Evolutionary conservation across 371 early-diverging fungal genomes (phyloP).

Genomic region (Syncephalastrum monosporum): DNA sequence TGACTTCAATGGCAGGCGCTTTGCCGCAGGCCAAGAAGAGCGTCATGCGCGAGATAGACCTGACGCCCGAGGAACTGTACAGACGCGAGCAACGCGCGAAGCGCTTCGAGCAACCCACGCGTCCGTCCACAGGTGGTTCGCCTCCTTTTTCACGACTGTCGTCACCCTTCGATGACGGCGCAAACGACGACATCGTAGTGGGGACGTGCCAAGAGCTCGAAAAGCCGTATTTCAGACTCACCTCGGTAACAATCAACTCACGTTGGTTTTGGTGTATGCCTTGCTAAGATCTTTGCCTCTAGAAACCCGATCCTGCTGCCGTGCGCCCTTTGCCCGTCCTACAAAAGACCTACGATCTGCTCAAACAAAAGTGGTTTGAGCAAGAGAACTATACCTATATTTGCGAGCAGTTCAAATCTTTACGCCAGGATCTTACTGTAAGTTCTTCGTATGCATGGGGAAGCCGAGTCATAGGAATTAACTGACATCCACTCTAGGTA

Average conservation of each 20-base stretch:
- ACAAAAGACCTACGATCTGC: conserved; percentile 62
- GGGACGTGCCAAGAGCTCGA: conserved; percentile 79
- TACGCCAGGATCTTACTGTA: conserved; percentile 90
- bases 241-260: conserved; percentile 52
- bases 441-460: neutral
- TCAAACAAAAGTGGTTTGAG: conserved; percentile 72
- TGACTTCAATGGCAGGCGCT: no score
- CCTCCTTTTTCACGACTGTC: conserved; percentile 6
- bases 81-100: conserved; percentile 13
- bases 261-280: neutral
- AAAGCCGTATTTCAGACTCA: conserved; percentile 83
- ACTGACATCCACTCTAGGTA: conserved; percentile 41
- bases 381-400: conserved; percentile 81
- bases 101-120: conserved; percentile 28
- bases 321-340: conserved; percentile 79
- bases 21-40: no score
- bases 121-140: conserved; percentile 14
- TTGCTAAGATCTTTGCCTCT: neutral
- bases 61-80: conserved; percentile 12
- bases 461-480: no score
- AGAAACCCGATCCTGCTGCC: conserved; percentile 85
- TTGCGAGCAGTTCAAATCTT: conserved; percentile 88
- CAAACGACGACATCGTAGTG: conserved; percentile 59
- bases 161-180: neutral
- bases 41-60: neutral